Percentiles rank a stretch among this genome's conserved stretches.
These are phyloP conservation scores for Nymphaea thermarum DNA, from an alignment of 164 flowering plant genomes.

Conservation along the genomic window DNA sequence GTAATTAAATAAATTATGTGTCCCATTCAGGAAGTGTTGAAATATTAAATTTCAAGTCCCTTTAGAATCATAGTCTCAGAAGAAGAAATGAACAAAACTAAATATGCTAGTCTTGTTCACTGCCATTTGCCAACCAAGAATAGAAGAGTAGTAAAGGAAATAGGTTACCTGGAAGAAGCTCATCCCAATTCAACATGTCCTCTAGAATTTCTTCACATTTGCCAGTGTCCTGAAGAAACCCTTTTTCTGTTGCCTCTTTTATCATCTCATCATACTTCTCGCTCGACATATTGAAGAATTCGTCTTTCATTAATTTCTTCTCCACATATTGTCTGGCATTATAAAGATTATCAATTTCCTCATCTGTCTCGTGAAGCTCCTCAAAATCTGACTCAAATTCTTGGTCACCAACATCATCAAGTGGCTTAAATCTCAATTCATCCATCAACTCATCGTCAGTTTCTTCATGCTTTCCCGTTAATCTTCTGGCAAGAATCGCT, in stretches of 20 bases:
- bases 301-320: conserved; percentile 45
- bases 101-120: too few species aligned
- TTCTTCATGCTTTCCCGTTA: conserved; percentile 53
- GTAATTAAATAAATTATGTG: too few species aligned
- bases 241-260: conserved; percentile 50
- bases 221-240: conserved; percentile 45
- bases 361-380: conserved; percentile 47
- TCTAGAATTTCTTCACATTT: conserved; percentile 74
- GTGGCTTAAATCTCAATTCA: conserved; percentile 28
- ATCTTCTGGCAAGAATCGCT: conserved; percentile 38
- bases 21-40: too few species aligned
- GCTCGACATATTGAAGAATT: conserved; percentile 61
- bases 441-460: conserved; percentile 66
- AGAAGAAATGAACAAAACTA: too few species aligned
- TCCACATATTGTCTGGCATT: conserved; percentile 40
- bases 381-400: conserved; percentile 67
- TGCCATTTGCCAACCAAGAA: too few species aligned
- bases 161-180: conserved; percentile 77
- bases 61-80: too few species aligned
- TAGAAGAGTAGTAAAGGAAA: too few species aligned
- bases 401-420: conserved; percentile 35
- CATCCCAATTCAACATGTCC: conserved; percentile 89
- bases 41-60: too few species aligned
- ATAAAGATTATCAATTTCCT: conserved; percentile 66
- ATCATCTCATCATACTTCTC: conserved; percentile 73